Evolutionary conservation across 2,329 filamentous ascomycete species (phyloP).

Genomic region (Chaetomiaceae sp.): DNA sequence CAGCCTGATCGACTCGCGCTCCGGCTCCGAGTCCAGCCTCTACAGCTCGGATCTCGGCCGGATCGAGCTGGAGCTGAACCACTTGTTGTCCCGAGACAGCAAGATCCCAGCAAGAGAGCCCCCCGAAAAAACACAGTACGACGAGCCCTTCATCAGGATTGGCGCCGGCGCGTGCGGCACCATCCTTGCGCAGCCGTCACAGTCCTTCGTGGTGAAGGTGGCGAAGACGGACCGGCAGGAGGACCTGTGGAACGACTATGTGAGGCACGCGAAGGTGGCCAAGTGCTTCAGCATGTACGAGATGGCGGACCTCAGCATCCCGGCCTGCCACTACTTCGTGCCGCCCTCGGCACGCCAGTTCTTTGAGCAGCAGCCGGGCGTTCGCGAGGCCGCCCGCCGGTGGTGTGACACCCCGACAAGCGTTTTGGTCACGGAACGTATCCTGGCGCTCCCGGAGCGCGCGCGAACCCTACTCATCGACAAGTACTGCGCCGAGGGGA

Average conservation of each 20-base stretch:
- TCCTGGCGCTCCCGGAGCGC: not conserved
- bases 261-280: not conserved
- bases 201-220: not conserved
- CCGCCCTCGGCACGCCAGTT: not conserved
- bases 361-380: not conserved
- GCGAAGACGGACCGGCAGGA: not conserved
- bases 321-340: not conserved
- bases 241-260: not conserved
- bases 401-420: not conserved
- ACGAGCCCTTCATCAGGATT: slow-evolving; percentile 3
- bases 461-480: not conserved
- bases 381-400: not conserved
- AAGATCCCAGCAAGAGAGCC: no score
- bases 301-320: not conserved
- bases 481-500: not conserved
- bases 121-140: no score
- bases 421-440: not conserved
- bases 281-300: not conserved
- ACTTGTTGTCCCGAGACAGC: not conserved
- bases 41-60: not conserved
- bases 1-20: not conserved
- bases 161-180: not conserved
- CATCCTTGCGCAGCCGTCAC: not conserved
- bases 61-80: not conserved
- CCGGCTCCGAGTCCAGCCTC: not conserved